phyloP scores from a whole-genome alignment of 1,284 basidiomycete genomes.

The Pyrrhoderma noxium region DNA sequence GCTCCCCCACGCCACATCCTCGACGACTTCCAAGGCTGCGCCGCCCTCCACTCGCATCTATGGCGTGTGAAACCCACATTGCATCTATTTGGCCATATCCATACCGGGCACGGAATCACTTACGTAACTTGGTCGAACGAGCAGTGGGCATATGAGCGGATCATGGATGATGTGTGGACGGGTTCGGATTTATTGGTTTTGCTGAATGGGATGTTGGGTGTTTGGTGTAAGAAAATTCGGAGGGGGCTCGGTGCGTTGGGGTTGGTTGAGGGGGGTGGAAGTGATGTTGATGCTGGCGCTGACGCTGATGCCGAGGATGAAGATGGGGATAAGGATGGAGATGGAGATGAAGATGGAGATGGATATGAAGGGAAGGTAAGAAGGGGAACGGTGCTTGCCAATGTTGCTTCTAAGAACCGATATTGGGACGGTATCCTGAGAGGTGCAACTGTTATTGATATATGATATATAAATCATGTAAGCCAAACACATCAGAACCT shows the following conservation, averaged over 20 bases:
- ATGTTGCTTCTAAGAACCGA: background rate
- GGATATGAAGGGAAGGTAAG: background rate
- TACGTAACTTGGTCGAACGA: slow-evolving; percentile 24
- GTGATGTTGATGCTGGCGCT: too few relatives aligned
- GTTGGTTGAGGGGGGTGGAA: too few relatives aligned
- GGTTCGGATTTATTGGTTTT: background rate
- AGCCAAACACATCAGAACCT: too few relatives aligned
- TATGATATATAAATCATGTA: background rate
- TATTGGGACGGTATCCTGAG: background rate
- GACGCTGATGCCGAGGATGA: too few relatives aligned
- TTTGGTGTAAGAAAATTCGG: too few relatives aligned
- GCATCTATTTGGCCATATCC: slow-evolving; percentile 39
- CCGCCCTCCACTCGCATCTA: slow-evolving; percentile 26
- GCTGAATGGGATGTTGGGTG: background rate
- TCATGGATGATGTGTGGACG: background rate
- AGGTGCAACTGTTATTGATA: background rate
- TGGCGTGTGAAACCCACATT: slow-evolving; percentile 30
- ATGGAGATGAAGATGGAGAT: too few relatives aligned
- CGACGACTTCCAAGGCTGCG: slow-evolving; percentile 26
- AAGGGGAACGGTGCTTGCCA: background rate
- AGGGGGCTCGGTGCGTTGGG: too few relatives aligned
- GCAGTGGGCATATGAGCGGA: background rate
- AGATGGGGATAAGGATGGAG: too few relatives aligned
- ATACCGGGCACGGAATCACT: slow-evolving; percentile 30
- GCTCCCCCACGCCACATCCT: slow-evolving; percentile 21